Evolutionary conservation across 495 filamentous ascomycete genomes (phyloP), one percentile per base, ranked within the genome.

Genomic region (Clohesyomyces aquaticus): DNA sequence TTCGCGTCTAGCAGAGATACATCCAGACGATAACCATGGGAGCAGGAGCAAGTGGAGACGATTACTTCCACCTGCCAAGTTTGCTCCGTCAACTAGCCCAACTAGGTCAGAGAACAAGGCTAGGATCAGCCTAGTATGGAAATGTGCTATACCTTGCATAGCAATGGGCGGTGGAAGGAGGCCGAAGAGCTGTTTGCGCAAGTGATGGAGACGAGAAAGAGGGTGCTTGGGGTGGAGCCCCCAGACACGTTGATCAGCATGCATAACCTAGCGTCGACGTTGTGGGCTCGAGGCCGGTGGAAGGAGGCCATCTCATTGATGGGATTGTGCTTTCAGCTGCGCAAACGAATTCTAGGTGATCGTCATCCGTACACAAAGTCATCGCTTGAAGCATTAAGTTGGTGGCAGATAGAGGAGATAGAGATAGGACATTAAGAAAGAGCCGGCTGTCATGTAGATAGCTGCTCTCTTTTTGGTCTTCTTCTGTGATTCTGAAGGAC

Each of bases 11-110:
- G 32, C 19, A 46, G 19, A 70, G 16, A 14, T 72, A 18, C 71
- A 75, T n/a, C 70, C 68, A 38, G 28, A 59, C 18, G 21, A 50
- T 58, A 29, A 71, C 19, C 63, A 71, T 61, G 46, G n/a, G 16
- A 73, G 74, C 55, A 66, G 66, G 49, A 53, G n/a, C 2, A 12
- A 59, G 9, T 76, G 73, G 73, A 66, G 65, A 14, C 27, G 46
- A 42, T 76, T 73, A 47, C 35, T 76, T 27, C 61, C 70, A 6
- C 73, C 75, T 69, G 71, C 64, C 2, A 56, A 59, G 10, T 59
- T 29, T 43, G 25, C 66, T 12, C 25, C 60, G 22, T 51, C 23
- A 51, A 25, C 19, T 51, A 51, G 19, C 16, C 9, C 28, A 14
- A 51, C 47, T 51, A 26, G 11, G 28, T 6, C 23, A 51, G 23